Conservation (phyloP, 1,284 basidiomycete species). For the Chondrostereum purpureum region DNA sequence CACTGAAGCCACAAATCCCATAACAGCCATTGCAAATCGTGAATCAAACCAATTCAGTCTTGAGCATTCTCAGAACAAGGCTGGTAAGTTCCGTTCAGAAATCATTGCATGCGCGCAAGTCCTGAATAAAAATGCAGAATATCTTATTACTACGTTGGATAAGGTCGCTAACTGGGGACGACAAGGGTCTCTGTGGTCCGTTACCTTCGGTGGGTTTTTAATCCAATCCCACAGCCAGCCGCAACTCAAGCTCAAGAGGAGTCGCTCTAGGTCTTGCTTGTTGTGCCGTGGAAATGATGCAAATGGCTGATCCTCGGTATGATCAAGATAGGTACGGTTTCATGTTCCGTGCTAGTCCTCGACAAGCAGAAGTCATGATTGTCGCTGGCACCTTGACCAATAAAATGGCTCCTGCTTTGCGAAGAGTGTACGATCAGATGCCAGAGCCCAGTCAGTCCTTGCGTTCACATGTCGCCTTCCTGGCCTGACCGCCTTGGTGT, state of each 20-base stretch:
- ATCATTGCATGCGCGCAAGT: neutral
- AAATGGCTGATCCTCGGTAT: slow-evolving; percentile 97
- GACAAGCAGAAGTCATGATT: slow-evolving; percentile 99
- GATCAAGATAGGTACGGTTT: slow-evolving; percentile 98
- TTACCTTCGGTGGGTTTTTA: slow-evolving; percentile 79
- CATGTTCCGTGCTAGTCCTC: slow-evolving; percentile 96
- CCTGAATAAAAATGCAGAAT: slow-evolving; percentile 51
- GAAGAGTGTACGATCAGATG: slow-evolving; percentile 97
- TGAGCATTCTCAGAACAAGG: slow-evolving; percentile 84
- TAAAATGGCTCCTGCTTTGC: slow-evolving; percentile 98
- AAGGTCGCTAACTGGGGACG: slow-evolving; percentile 98
- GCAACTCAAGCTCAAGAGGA: slow-evolving; percentile 7
- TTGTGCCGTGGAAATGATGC: slow-evolving; percentile 99
- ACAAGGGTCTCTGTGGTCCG: slow-evolving; percentile 99
- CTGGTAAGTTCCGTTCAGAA: slow-evolving; percentile 49
- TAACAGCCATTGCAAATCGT: slow-evolving; percentile 63
- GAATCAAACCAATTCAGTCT: slow-evolving; percentile 82
- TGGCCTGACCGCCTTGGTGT: slow-evolving; percentile 19
- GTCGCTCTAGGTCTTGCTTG: slow-evolving; percentile 81
- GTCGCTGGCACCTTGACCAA: slow-evolving; percentile 98
- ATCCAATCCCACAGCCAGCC: neutral
- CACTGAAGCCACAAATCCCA: slow-evolving; percentile 43
- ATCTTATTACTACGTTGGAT: slow-evolving; percentile 93
- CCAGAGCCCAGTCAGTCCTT: slow-evolving; percentile 72
- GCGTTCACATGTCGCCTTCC: slow-evolving; percentile 16